These are phyloP conservation scores for Cubamyces lactineus DNA, from an alignment of 768 basidiomycete species.

Conservation along the genomic window DNA sequence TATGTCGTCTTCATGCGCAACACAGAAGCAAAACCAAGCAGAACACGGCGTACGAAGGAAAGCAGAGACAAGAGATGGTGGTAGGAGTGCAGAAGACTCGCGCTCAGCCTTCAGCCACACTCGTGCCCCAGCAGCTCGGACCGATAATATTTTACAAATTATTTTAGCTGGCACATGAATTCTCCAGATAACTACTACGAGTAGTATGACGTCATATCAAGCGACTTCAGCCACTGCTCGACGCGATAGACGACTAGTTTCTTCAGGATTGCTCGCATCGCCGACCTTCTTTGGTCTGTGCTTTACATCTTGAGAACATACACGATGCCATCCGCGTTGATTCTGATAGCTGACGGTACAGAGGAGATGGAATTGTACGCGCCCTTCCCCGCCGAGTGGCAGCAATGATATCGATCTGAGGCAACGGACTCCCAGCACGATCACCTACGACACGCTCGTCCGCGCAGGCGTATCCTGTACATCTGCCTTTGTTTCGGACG, in stretches of 20 bases:
- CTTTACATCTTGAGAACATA: background rate
- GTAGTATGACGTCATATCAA: too few relatives aligned
- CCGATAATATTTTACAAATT: too few relatives aligned
- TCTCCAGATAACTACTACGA: too few relatives aligned
- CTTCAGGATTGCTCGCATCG: too few relatives aligned
- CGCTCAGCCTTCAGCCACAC: too few relatives aligned
- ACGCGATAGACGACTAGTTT: too few relatives aligned
- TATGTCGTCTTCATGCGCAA: background rate
- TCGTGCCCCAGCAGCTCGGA: too few relatives aligned
- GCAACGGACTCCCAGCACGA: slow-evolving; percentile 53
- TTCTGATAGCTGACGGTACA: slow-evolving; percentile 80
- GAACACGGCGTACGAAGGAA: background rate
- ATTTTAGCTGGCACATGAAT: too few relatives aligned
- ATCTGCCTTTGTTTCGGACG: slow-evolving; percentile 60
- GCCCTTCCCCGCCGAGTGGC: background rate
- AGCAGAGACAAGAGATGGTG: background rate
- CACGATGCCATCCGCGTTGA: slow-evolving; percentile 56
- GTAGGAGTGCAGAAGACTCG: too few relatives aligned
- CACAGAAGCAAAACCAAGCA: too few relatives aligned
- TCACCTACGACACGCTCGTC: slow-evolving; percentile 81
- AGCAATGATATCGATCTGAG: background rate
- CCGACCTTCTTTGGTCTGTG: too few relatives aligned
- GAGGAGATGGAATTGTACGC: slow-evolving; percentile 90
- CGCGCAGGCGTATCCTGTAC: slow-evolving; percentile 69
- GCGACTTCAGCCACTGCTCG: too few relatives aligned